phyloP scores from a whole-genome alignment of 768 basidiomycete species.

The Suillus variegatus region DNA sequence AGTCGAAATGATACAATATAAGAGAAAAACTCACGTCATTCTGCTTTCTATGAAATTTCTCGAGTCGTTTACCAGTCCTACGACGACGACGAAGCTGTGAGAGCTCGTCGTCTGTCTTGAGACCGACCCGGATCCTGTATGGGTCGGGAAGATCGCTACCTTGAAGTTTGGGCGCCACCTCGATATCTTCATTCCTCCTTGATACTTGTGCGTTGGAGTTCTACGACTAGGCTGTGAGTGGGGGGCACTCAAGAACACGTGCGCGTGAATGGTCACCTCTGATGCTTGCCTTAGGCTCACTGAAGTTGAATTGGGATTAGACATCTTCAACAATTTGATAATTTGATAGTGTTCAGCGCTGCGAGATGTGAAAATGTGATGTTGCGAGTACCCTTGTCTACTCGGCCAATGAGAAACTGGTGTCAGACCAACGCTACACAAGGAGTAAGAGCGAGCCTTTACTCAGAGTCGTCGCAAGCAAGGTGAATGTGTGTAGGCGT shows the following conservation, averaged over 20 bases:
- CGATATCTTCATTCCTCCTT: neutral
- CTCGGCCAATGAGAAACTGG: neutral
- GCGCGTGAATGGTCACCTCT: conserved; percentile 12
- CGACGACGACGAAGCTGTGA: conserved; percentile 56
- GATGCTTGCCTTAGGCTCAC: conserved; percentile 6
- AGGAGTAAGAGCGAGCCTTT: neutral
- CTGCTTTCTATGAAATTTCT: conserved; percentile 66
- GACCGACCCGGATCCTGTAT: conserved; percentile 60
- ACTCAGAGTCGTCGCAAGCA: neutral
- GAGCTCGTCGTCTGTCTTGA: conserved; percentile 66
- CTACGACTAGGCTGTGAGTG: conserved; percentile 2
- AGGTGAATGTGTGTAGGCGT: neutral
- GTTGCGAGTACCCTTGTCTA: neutral
- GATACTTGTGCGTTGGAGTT: neutral
- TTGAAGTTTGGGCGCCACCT: neutral
- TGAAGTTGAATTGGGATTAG: conserved; percentile 1
- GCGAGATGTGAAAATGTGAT: neutral
- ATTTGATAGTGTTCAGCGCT: neutral
- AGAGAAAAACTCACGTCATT: conserved; percentile 55
- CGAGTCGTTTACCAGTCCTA: conserved; percentile 63
- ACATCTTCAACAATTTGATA: neutral
- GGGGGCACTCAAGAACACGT: neutral
- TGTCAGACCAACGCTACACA: neutral
- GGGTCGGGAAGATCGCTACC: conserved; percentile 53
- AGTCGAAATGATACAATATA: conserved; percentile 3